Percentiles rank a stretch among this genome's conserved stretches.
phyloP scores from a whole-genome alignment of 2,329 filamentous ascomycete genomes.

The Epichloe gansuensis region DNA sequence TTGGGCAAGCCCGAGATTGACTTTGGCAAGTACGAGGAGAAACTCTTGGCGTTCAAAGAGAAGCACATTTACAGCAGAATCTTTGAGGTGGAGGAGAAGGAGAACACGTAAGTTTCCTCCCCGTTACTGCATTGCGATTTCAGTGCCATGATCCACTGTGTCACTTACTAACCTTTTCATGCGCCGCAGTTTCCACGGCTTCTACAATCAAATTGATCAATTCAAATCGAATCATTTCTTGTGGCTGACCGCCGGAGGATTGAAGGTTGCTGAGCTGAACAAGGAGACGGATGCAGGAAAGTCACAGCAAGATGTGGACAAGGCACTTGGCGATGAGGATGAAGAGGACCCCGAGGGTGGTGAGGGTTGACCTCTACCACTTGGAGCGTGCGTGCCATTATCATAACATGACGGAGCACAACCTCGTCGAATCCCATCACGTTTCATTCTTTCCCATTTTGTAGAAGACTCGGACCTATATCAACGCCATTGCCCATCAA shows the following conservation, averaged over 20 bases:
- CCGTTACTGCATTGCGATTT: neutral
- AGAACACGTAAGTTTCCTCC: slow-evolving; percentile 58
- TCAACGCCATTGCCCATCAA: too few relatives aligned
- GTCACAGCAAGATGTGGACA: slow-evolving; percentile 30
- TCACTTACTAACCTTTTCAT: slow-evolving; percentile 6
- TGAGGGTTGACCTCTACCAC: slow-evolving; percentile 19
- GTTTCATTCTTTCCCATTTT: too few relatives aligned
- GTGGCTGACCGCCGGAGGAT: slow-evolving; percentile 59
- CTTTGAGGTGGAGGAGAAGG: slow-evolving; percentile 77
- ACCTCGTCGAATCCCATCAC: too few relatives aligned
- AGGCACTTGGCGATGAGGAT: slow-evolving; percentile 40
- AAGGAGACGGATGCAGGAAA: slow-evolving; percentile 20
- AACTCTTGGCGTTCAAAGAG: slow-evolving; percentile 84
- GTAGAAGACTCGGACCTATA: too few relatives aligned
- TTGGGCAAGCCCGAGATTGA: slow-evolving; percentile 58
- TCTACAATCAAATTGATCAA: slow-evolving; percentile 70
- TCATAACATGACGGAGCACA: too few relatives aligned
- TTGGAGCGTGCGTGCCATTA: too few relatives aligned
- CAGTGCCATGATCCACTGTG: too few relatives aligned
- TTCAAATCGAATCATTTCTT: slow-evolving; percentile 61
- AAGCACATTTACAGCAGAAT: slow-evolving; percentile 85
- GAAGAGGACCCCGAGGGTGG: slow-evolving; percentile 37
- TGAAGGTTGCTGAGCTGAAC: slow-evolving; percentile 42
- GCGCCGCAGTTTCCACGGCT: slow-evolving; percentile 52
- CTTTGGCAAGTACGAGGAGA: slow-evolving; percentile 64